phyloP scores from a whole-genome alignment of 192 early-diverging fungal genomes.

The Mortierella antarctica region DNA sequence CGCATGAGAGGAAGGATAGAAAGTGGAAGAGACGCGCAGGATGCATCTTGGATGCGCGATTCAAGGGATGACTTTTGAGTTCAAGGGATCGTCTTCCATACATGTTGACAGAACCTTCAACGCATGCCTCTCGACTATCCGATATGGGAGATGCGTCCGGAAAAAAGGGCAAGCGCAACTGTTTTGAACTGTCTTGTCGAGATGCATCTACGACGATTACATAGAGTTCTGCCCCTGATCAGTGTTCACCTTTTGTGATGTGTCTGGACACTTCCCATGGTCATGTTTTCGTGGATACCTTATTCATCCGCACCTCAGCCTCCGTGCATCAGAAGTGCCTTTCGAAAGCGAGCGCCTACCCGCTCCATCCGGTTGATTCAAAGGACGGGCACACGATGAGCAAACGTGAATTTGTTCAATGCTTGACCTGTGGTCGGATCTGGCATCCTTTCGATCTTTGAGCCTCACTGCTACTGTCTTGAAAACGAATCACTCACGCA shows the following conservation, averaged over 20 bases:
- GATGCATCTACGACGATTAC: not conserved
- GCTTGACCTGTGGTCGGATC: not conserved
- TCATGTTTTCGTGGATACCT: no score
- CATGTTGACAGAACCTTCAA: no score
- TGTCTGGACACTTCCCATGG: no score
- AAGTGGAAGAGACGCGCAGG: no score
- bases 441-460: not conserved
- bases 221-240: conserved; percentile 12
- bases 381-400: conserved; percentile 10
- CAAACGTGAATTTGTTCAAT: conserved; percentile 3
- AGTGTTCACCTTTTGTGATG: not conserved
- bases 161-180: conserved; percentile 26
- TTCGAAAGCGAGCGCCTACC: no score
- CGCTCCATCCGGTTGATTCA: conserved; percentile 2
- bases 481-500: not conserved
- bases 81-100: no score
- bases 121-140: no score
- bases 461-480: not conserved
- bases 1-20: no score
- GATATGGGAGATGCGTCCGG: not conserved
- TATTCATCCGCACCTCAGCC: no score
- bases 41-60: no score
- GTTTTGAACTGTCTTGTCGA: conserved; percentile 8
- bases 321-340: no score
- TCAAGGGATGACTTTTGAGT: no score